A percentile compares a stretch with the other conserved stretches of the same genome.
phyloP scores from a whole-genome alignment of 2,329 filamentous ascomycete genomes.

The Chaetothyriales sp. region DNA sequence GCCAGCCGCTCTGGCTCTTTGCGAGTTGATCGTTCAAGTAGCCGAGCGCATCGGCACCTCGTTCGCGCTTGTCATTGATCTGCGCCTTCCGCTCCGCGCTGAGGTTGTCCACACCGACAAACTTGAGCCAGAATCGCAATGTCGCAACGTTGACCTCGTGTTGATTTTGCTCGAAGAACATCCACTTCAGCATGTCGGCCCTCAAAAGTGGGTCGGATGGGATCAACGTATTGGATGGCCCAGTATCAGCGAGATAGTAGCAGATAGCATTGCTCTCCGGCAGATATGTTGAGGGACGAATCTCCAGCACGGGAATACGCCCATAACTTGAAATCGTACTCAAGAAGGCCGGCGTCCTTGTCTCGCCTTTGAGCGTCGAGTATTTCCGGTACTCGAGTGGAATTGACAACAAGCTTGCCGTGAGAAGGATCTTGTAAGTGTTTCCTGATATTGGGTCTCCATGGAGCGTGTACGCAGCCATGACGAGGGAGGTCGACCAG shows the following conservation, averaged over 20 bases:
- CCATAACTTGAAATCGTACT: constrained; percentile 3
- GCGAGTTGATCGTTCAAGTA: constrained; percentile 5
- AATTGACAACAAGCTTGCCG: constrained; percentile 3
- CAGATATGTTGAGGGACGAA: constrained; percentile 1
- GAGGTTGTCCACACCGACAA: constrained; percentile 30
- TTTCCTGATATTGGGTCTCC: constrained; percentile 6
- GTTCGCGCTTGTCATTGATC: constrained; percentile 21
- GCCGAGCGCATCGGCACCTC: not conserved
- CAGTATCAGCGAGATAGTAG: constrained; percentile 5
- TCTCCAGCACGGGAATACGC: constrained; percentile 5
- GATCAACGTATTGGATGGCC: not conserved
- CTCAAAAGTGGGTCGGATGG: constrained; percentile 1
- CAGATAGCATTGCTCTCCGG: constrained; percentile 7
- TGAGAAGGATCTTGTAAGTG: constrained; percentile 7
- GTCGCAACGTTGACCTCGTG: constrained; percentile 7
- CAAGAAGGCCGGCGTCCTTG: constrained; percentile 3
- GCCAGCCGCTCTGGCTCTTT: constrained; percentile 3
- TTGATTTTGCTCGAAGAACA: constrained; percentile 9
- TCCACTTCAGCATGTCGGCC: constrained; percentile 5
- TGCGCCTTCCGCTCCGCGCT: constrained; percentile 26
- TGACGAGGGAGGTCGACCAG: not conserved
- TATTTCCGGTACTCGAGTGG: constrained; percentile 3
- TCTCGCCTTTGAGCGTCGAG: constrained; percentile 4
- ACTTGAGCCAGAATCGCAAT: constrained; percentile 10
- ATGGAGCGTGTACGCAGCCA: constrained; percentile 1